Evolutionary conservation across 2,329 filamentous ascomycete species (phyloP), one percentile per base, ranked within the genome.

Genomic region (Diaporthe vexans): DNA sequence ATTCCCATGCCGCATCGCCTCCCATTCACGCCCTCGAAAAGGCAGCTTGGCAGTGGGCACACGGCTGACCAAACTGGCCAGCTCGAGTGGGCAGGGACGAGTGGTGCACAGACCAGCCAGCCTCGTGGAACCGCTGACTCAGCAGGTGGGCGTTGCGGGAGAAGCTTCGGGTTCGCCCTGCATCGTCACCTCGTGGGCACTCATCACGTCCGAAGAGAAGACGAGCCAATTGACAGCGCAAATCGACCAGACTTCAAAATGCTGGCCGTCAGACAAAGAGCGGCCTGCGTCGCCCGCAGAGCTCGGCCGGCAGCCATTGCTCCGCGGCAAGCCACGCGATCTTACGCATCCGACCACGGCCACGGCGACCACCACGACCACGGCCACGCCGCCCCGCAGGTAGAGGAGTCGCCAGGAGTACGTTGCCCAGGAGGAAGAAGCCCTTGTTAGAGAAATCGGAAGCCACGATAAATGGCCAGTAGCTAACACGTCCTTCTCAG

Each of bases 401-500:
- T 86, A 75, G 86, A 88, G 78, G 90, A 91, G 83, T 84, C 85
- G 74, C 85, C 91, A 79, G 89, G 89, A 78, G 90, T 91, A 90
- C 75, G 89, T 85, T 40, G 8, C 21, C 40, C 5, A 43, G 17
- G 11, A n/a, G 10, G 3, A 19, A 21, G 0, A 5, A 4, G 7
- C 19, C 11, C 1, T 17, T 24, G 3, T 11, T 7, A 4, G 48
- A 2, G 11, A n/a, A 4, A 21, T 11, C 21, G 17, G 21, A 43
- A 10, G 51, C n/a, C 61, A 59, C 24, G 4, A 40, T 26, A 24
- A 24, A 48, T 4, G 6, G 9, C n/a, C 54, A n/a, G 17, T 21
- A 29, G 56, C 75, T 77, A 58, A 77, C 71, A 33, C 15, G n/a
- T 11, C 2, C 4, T n/a, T 71, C 74, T 46, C 78, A 91, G 89